phyloP scores from a whole-genome alignment of 306 rosid genomes.

The Rosa multiflora region DNA sequence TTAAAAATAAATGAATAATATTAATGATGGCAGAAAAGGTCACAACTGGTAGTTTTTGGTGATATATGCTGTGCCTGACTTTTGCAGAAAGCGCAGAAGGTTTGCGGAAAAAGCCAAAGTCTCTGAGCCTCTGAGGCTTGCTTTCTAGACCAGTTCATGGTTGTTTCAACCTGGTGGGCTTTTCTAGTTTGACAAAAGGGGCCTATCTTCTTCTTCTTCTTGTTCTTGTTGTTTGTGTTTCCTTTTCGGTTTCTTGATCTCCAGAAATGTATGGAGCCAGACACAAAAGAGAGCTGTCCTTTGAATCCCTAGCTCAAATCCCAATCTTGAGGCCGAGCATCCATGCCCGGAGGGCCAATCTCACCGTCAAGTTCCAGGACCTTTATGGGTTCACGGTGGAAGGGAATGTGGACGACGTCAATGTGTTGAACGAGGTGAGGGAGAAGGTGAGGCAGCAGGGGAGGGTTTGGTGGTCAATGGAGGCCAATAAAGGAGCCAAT shows the following conservation, averaged over 20 bases:
- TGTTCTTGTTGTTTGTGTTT: background rate
- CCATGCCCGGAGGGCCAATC: conserved; percentile 86
- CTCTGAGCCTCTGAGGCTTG: conserved; percentile 28
- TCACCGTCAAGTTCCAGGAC: conserved; percentile 94
- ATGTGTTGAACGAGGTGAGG: conserved; percentile 93
- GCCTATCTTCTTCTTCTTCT: background rate
- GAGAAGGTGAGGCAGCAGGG: conserved; percentile 98
- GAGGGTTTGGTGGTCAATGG: conserved; percentile 96
- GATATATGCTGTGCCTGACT: conserved; percentile 17
- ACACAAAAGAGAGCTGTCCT: conserved; percentile 75
- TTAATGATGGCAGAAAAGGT: conserved; percentile 20
- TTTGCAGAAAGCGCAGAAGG: background rate
- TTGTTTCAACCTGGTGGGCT: conserved; percentile 18
- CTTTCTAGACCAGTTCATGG: conserved; percentile 43
- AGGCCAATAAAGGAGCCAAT: conserved; percentile 92
- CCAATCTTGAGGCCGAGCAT: conserved; percentile 91
- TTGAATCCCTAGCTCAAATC: conserved; percentile 83
- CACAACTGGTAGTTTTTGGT: conserved; percentile 21
- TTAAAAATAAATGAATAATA: too few relatives aligned
- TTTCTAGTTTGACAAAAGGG: conserved; percentile 33
- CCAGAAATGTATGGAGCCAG: conserved; percentile 70
- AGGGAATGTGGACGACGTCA: conserved; percentile 99
- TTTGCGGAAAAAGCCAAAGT: background rate
- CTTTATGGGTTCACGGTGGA: conserved; percentile 92
- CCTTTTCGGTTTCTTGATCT: background rate